Base-by-base conservation (phyloP, 2,329 filamentous ascomycete species). In the Cytospora chrysosperma region DNA sequence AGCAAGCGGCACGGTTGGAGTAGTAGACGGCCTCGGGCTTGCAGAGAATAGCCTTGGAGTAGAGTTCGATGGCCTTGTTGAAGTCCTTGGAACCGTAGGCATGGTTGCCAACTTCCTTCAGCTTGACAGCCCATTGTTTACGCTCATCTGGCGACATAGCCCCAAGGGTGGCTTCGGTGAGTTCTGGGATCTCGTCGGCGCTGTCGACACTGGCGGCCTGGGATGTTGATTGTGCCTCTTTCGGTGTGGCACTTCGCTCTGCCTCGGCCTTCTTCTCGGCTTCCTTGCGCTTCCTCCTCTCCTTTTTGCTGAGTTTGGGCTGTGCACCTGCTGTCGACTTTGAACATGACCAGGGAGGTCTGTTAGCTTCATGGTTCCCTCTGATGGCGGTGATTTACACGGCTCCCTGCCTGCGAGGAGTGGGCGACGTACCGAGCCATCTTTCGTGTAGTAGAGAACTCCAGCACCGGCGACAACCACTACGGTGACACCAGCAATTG, bases 21-120 rank as follows among this genome's bases (percentile, higher is more conserved):
- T 96, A 99, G 84, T 95, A 99, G 75, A 99, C 93, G 34, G 95
- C 93, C 73, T 99, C 95, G 63, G 93, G 90, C 81, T 95, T 96
- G 89, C 95, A 98, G 58, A 98, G 81, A 71, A 99, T 96, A 57
- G 95, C 95, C 80, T 96, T 92, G 69, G 91, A 91, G 79, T 99
- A 99, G 40, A 99, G 87, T 5, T 93, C 90, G 74, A 99, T 99
- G 69, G 95, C 95, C 72, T 87, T 88, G 78, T 92, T 89, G 79
- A 97, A 97, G 73, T 96, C 91, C 80, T 97, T 98, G 70, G 88
- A 88, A 66, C 92, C 93, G 73, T 97, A 99, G 9, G 95, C 92
- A 79, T 95, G 96, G 84, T 99, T 99, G 65, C 95, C 95, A 30
- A 91, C 91, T 66, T 91, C 92, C 83, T 99, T 99, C 70, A 99